A percentile compares a stretch with the other conserved stretches of the same genome.
These are phyloP conservation scores for Fusarium pseudograminearum DNA, from an alignment of 2,329 filamentous ascomycete genomes.

Conservation along the genomic window DNA sequence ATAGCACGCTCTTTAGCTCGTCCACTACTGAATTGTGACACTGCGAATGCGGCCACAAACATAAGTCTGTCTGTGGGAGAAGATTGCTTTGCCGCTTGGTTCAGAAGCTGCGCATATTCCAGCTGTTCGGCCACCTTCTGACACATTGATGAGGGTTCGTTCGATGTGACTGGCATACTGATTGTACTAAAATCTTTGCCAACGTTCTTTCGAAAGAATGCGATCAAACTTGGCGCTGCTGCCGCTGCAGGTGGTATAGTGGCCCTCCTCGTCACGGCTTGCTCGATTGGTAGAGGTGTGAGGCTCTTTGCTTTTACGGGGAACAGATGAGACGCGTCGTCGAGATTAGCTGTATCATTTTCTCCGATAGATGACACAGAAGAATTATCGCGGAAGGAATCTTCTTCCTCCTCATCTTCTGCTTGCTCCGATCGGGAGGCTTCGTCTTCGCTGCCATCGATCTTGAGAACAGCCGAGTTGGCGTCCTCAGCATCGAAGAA, in stretches of 20 bases:
- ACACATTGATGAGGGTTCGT: slow-evolving; percentile 89
- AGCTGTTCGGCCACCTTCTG: slow-evolving; percentile 91
- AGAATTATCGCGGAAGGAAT: slow-evolving; percentile 64
- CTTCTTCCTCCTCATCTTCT: slow-evolving; percentile 62
- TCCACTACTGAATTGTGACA: slow-evolving; percentile 84
- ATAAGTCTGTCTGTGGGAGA: slow-evolving; percentile 77
- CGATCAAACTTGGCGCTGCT: slow-evolving; percentile 88
- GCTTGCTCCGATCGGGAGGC: slow-evolving; percentile 67
- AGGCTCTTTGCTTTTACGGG: slow-evolving; percentile 82
- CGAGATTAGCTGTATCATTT: slow-evolving; percentile 68
- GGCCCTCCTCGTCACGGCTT: slow-evolving; percentile 72
- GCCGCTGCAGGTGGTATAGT: slow-evolving; percentile 80
- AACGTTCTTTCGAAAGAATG: slow-evolving; percentile 95
- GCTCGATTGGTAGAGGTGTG: slow-evolving; percentile 78
- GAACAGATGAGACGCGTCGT: slow-evolving; percentile 74
- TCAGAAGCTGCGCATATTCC: slow-evolving; percentile 88
- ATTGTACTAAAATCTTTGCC: slow-evolving; percentile 97
- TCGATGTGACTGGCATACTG: slow-evolving; percentile 96
- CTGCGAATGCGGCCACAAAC: slow-evolving; percentile 89
- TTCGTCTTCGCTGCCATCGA: slow-evolving; percentile 78
- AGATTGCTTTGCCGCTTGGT: slow-evolving; percentile 75
- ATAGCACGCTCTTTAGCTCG: slow-evolving; percentile 91
- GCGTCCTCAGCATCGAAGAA: slow-evolving; percentile 90
- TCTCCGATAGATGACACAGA: slow-evolving; percentile 71
- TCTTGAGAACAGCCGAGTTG: slow-evolving; percentile 77